Percentiles rank a stretch among this genome's conserved stretches.
Conservation (phyloP, 441 rosid species). For the Bocquillonia castaneifolia region DNA sequence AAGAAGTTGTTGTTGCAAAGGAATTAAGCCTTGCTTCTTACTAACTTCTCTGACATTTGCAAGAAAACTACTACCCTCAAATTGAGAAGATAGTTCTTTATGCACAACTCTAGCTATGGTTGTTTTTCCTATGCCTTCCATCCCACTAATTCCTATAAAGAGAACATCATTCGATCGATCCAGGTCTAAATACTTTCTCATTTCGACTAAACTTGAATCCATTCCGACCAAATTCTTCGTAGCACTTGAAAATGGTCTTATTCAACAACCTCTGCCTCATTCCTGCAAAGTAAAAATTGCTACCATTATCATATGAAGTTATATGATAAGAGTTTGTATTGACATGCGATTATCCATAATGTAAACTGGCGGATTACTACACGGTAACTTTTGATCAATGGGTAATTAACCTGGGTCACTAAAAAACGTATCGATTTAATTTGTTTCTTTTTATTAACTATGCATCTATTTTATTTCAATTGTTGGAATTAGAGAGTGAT, state of each 20-base stretch:
- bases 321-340: too few species aligned
- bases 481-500: too few species aligned
- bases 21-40: neutral
- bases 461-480: too few species aligned
- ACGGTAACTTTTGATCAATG: too few species aligned
- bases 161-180: constrained; percentile 1
- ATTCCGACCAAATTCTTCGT: constrained; percentile 9
- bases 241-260: constrained; percentile 5
- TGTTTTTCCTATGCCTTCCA: constrained; percentile 13
- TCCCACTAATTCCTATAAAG: constrained; percentile 5
- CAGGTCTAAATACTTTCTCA: neutral
- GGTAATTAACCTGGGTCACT: too few species aligned
- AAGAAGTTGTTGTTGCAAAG: constrained; percentile 2
- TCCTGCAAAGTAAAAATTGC: constrained; percentile 9
- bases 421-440: too few species aligned
- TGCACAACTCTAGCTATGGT: constrained; percentile 8
- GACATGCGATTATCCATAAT: too few species aligned
- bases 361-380: too few species aligned
- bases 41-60: constrained; percentile 4
- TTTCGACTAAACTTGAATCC: constrained; percentile 7
- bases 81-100: constrained; percentile 1
- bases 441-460: too few species aligned
- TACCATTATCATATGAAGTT: neutral
- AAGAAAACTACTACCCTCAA: constrained; percentile 9
- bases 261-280: constrained; percentile 18